Percentiles rank a stretch among this genome's conserved stretches.
Conservation (phyloP, 2,329 filamentous ascomycete species). For the Fusarium nisikadoi region DNA sequence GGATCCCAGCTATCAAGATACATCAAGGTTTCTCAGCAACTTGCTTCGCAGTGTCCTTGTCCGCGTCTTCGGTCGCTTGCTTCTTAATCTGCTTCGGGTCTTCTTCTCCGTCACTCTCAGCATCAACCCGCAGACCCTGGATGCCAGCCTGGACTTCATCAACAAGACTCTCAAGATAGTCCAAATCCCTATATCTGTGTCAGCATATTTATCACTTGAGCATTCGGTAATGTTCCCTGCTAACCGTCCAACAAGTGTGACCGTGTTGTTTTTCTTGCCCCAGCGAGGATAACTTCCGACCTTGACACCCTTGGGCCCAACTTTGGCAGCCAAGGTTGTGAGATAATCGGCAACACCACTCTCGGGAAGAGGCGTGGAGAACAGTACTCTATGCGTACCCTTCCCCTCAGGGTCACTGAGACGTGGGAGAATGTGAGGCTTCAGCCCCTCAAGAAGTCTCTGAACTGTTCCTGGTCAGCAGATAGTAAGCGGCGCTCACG, state of each 20-base stretch:
- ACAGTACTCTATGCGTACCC: constrained; percentile 79
- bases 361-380: constrained; percentile 89
- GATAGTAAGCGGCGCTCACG: not conserved
- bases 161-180: constrained; percentile 81
- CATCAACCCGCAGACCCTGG: constrained; percentile 74
- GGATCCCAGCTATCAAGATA: not conserved
- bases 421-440: constrained; percentile 74
- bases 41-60: constrained; percentile 16
- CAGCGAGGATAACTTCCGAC: constrained; percentile 95
- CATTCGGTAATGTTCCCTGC: constrained; percentile 13
- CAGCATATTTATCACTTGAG: constrained; percentile 37
- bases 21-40: constrained; percentile 24
- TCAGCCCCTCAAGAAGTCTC: constrained; percentile 79
- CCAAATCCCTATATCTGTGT: constrained; percentile 67
- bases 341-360: constrained; percentile 86
- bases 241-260: constrained; percentile 81
- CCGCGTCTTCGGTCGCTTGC: constrained; percentile 22
- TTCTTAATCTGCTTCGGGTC: constrained; percentile 45
- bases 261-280: constrained; percentile 88
- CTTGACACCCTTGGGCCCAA: constrained; percentile 83
- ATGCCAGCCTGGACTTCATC: constrained; percentile 81
- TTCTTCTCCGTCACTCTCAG: constrained; percentile 78
- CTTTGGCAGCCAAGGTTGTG: constrained; percentile 79
- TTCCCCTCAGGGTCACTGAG: constrained; percentile 83
- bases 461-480: constrained; percentile 64